Conservation (phyloP, 441 rosid genomes). For the Syzygium syzygioides region DNA sequence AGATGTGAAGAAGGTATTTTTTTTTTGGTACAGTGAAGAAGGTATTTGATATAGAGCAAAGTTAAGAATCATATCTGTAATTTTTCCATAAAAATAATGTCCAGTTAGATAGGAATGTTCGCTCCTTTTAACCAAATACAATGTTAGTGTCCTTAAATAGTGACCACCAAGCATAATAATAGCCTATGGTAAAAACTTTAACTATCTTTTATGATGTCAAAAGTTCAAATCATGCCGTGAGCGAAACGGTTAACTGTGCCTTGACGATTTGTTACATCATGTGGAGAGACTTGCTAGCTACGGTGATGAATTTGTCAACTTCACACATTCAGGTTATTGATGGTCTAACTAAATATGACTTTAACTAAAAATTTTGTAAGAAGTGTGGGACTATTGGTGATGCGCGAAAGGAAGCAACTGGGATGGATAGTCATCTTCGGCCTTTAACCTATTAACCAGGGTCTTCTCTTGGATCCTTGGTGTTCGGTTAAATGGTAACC, state of each 20-base stretch:
- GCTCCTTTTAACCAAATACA: background rate
- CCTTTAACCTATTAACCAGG: background rate
- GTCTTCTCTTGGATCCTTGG: too few species aligned
- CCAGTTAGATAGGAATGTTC: background rate
- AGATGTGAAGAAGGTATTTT: background rate
- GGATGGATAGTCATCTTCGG: background rate
- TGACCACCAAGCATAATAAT: background rate
- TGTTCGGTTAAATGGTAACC: too few species aligned
- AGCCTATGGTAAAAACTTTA: background rate
- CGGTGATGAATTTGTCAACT: background rate
- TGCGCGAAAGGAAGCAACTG: background rate
- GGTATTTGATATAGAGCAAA: background rate
- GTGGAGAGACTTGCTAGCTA: background rate
- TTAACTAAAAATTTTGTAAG: background rate
- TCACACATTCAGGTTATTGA: background rate
- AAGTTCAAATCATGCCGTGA: background rate
- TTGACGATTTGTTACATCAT: background rate
- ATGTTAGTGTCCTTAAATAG: background rate
- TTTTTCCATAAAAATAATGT: background rate
- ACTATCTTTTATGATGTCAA: background rate
- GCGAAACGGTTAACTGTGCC: background rate
- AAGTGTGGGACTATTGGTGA: background rate
- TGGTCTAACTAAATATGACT: background rate
- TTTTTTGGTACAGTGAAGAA: too few species aligned
- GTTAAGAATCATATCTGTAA: background rate